Conservation (phyloP, 176 grass and related monocot species). For the Oryza punctata region DNA sequence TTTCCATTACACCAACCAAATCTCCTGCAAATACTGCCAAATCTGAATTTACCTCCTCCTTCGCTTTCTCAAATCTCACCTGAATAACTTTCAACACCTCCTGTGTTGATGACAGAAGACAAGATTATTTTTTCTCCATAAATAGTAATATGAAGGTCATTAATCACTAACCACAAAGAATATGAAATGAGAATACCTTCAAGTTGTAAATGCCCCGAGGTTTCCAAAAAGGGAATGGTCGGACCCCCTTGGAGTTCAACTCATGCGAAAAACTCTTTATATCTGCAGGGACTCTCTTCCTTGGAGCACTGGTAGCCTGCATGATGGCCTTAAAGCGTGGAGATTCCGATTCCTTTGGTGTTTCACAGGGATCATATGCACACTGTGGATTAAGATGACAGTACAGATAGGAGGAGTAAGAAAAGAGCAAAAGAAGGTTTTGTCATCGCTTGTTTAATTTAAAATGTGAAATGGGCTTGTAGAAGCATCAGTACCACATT, state of each 20-base stretch:
- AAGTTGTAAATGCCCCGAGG: constrained; percentile 88
- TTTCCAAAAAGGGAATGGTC: constrained; percentile 96
- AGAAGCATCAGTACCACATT: constrained; percentile 56
- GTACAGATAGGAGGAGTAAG: constrained; percentile 25
- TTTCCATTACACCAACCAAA: constrained; percentile 94
- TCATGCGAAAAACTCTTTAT: constrained; percentile 99
- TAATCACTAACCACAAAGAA: constrained; percentile 13
- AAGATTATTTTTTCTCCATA: constrained; percentile 11
- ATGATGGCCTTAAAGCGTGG: constrained; percentile 99
- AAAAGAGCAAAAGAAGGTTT: constrained; percentile 23
- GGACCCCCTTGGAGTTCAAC: constrained; percentile 97
- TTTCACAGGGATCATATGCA: constrained; percentile 92
- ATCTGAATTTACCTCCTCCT: constrained; percentile 96
- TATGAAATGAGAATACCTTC: constrained; percentile 63
- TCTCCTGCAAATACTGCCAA: constrained; percentile 95
- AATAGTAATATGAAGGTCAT: constrained; percentile 14
- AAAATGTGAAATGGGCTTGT: constrained; percentile 23
- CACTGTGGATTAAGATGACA: constrained; percentile 57
- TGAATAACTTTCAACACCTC: constrained; percentile 97
- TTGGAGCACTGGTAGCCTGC: constrained; percentile 97
- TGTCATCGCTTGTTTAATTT: constrained; percentile 29
- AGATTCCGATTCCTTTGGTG: constrained; percentile 98
- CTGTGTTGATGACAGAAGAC: constrained; percentile 50
- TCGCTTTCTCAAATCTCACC: constrained; percentile 96
- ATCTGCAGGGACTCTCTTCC: constrained; percentile 87